Evolutionary conservation across 371 early-diverging fungal species (phyloP).

Genomic region (Parasitella parasitica): DNA sequence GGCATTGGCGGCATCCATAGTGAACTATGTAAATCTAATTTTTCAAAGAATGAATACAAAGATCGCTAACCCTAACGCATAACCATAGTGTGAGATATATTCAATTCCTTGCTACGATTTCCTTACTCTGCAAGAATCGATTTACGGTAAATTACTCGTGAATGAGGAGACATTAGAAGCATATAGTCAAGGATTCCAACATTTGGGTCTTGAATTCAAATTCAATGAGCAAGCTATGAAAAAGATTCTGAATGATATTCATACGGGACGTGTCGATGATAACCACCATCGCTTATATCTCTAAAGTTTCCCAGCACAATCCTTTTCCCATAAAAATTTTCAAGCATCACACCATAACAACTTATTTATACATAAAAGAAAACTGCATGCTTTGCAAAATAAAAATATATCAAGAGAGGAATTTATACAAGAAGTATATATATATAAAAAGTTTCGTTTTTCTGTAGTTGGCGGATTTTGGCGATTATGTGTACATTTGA

Average conservation of each 20-base stretch:
- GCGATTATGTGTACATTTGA: slow-evolving; percentile 1
- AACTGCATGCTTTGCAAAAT: background rate
- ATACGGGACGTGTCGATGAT: slow-evolving; percentile 30
- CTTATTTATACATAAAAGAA: background rate
- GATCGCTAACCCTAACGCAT: background rate
- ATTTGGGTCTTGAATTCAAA: slow-evolving; percentile 20
- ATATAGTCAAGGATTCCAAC: slow-evolving; percentile 26
- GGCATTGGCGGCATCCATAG: slow-evolving; percentile 36
- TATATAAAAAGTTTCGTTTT: background rate
- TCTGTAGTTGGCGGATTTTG: background rate
- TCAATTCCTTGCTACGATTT: slow-evolving; percentile 36
- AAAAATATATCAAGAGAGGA: background rate
- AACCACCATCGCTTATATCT: slow-evolving; percentile 47
- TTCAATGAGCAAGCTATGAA: slow-evolving; percentile 20
- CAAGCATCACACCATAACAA: background rate
- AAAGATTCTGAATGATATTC: slow-evolving; percentile 1
- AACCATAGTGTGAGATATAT: slow-evolving; percentile 43
- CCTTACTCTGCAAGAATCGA: slow-evolving; percentile 43
- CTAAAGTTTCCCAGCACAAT: slow-evolving; percentile 9
- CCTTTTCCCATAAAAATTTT: background rate
- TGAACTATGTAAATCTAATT: slow-evolving; percentile 33
- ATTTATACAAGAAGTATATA: slow-evolving; percentile 1
- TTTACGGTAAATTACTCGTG: slow-evolving; percentile 41
- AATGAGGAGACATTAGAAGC: slow-evolving; percentile 35
- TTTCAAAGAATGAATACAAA: background rate